phyloP scores from a whole-genome alignment of 1,284 basidiomycete species.

The Pascua guehoae region DNA sequence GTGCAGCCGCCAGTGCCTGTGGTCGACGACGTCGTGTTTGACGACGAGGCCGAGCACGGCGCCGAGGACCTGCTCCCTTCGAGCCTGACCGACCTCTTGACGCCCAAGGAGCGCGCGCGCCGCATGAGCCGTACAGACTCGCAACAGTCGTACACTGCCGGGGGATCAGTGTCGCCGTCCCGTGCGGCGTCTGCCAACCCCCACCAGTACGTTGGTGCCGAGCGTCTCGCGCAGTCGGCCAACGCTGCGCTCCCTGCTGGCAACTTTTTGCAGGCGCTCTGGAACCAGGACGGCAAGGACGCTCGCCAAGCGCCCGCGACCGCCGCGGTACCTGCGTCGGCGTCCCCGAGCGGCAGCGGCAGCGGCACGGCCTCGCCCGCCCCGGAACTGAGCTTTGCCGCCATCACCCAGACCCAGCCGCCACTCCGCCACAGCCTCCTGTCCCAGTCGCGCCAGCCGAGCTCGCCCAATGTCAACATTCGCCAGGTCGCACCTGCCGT shows the following conservation, averaged over 20 bases:
- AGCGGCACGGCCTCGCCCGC: background rate
- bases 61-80: slow-evolving; percentile 83
- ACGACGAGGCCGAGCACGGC: slow-evolving; percentile 56
- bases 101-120: slow-evolving; percentile 73
- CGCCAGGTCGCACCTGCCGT: slow-evolving; percentile 18
- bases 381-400: slow-evolving; percentile 31
- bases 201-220: slow-evolving; percentile 21
- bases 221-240: slow-evolving; percentile 46
- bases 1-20: slow-evolving; percentile 17
- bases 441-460: slow-evolving; percentile 32
- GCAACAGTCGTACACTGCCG: slow-evolving; percentile 30
- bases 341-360: background rate
- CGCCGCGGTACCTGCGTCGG: background rate
- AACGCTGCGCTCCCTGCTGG: slow-evolving; percentile 36
- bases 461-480: slow-evolving; percentile 10
- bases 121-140: slow-evolving; percentile 62
- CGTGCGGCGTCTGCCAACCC: slow-evolving; percentile 23
- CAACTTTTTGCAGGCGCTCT: slow-evolving; percentile 43
- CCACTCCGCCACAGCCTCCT: slow-evolving; percentile 30
- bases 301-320: slow-evolving; percentile 20
- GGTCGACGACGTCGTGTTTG: slow-evolving; percentile 21
- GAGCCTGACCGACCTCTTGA: slow-evolving; percentile 78
- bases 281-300: slow-evolving; percentile 45
- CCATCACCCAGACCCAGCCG: slow-evolving; percentile 19
- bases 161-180: slow-evolving; percentile 18